These are phyloP conservation scores for Leccinum barrowsii DNA, from an alignment of 768 basidiomycete genomes.

Conservation along the genomic window DNA sequence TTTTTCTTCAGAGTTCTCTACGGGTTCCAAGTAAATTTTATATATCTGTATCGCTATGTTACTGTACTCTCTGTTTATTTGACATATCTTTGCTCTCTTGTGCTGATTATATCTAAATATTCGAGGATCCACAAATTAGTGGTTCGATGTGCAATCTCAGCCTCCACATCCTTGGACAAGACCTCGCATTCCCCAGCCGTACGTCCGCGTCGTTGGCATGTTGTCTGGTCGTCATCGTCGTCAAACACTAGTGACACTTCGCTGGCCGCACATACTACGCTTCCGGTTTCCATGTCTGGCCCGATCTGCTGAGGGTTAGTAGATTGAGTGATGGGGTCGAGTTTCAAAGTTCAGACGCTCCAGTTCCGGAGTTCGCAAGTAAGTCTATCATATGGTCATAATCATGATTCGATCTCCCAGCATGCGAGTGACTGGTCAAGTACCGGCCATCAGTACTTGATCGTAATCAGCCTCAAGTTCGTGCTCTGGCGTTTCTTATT, in stretches of 20 bases:
- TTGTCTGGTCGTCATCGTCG: neutral
- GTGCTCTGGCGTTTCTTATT: too few species aligned
- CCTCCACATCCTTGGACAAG: too few species aligned
- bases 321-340: too few species aligned
- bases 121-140: neutral
- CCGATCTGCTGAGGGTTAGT: neutral
- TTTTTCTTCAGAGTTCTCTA: constrained; percentile 50
- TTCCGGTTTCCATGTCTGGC: neutral
- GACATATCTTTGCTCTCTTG: constrained; percentile 24
- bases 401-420: neutral
- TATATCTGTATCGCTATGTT: constrained; percentile 33
- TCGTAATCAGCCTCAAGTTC: too few species aligned
- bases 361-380: neutral
- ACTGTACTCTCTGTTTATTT: constrained; percentile 30
- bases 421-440: neutral
- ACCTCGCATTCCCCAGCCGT: too few species aligned
- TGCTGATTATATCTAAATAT: neutral
- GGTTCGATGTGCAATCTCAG: too few species aligned
- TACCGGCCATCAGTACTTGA: neutral
- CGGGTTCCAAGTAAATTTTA: constrained; percentile 48
- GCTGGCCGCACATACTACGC: neutral
- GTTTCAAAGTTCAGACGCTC: neutral
- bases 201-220: neutral
- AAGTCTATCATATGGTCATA: neutral
- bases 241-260: neutral